phyloP scores from a whole-genome alignment of 495 filamentous ascomycete species.

The Neurospora hispaniola region DNA sequence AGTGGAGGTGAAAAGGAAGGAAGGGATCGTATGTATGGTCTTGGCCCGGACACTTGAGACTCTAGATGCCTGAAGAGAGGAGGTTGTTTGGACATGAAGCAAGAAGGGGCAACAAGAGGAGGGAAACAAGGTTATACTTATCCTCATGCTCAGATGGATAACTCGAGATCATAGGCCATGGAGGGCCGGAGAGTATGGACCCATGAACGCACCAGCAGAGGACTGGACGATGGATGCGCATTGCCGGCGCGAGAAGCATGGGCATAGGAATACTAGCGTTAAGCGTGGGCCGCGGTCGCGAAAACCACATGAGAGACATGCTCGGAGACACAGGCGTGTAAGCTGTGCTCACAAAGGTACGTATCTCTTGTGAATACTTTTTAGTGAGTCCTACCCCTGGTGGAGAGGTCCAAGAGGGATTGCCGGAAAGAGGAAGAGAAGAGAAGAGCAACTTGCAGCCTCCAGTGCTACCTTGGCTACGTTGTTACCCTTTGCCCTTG shows the following conservation, averaged over 20 bases:
- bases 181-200: slow-evolving; percentile 24
- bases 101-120: slow-evolving; percentile 24
- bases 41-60: slow-evolving; percentile 19
- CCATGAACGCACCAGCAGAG: slow-evolving; percentile 22
- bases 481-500: slow-evolving; percentile 8
- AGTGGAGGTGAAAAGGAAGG: slow-evolving; percentile 14
- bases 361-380: not conserved
- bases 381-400: not conserved
- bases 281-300: slow-evolving; percentile 11
- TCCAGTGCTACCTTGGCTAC: slow-evolving; percentile 7
- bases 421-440: not conserved
- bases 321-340: slow-evolving; percentile 3
- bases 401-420: not conserved
- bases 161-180: slow-evolving; percentile 25
- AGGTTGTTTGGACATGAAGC: slow-evolving; percentile 20
- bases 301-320: slow-evolving; percentile 2
- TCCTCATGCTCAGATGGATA: slow-evolving; percentile 18
- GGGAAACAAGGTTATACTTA: slow-evolving; percentile 24
- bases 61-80: slow-evolving; percentile 12
- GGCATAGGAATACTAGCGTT: slow-evolving; percentile 8
- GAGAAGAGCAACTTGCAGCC: not conserved
- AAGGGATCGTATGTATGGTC: slow-evolving; percentile 7
- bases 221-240: slow-evolving; percentile 10
- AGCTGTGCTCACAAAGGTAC: not conserved
- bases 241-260: slow-evolving; percentile 13